A percentile compares a stretch with the other conserved stretches of the same genome.
phyloP scores from a whole-genome alignment of 352 stramenopile species.

The Pythium volutum region DNA sequence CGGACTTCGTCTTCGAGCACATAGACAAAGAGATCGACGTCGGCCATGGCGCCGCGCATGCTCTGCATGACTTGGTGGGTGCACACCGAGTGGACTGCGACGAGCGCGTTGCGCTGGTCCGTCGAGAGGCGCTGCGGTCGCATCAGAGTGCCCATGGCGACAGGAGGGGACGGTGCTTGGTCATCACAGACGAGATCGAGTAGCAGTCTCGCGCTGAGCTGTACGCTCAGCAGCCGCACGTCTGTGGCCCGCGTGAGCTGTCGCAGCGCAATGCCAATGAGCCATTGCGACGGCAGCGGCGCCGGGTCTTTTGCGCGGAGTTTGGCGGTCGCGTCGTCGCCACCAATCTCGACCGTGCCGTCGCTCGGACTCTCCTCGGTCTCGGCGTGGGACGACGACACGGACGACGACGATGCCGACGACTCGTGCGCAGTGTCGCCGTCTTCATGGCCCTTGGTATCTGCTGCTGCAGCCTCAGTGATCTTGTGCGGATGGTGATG shows the following conservation, averaged over 20 bases:
- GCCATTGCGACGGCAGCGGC: slow-evolving; percentile 32
- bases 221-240: slow-evolving; percentile 48
- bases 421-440: slow-evolving; percentile 3
- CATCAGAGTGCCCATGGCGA: not conserved
- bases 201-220: slow-evolving; percentile 50
- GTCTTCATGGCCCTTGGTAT: slow-evolving; percentile 6
- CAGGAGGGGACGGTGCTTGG: not conserved
- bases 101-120: slow-evolving; percentile 29
- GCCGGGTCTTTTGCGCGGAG: not conserved
- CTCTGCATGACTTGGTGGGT: slow-evolving; percentile 78
- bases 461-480: not conserved
- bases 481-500: not conserved
- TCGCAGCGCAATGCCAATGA: slow-evolving; percentile 44
- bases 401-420: slow-evolving; percentile 7
- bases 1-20: slow-evolving; percentile 70
- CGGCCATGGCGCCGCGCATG: slow-evolving; percentile 75
- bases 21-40: slow-evolving; percentile 81
- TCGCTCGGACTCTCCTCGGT: slow-evolving; percentile 18
- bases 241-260: slow-evolving; percentile 49
- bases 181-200: slow-evolving; percentile 54
- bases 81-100: slow-evolving; percentile 61
- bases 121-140: slow-evolving; percentile 4
- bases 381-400: slow-evolving; percentile 15
- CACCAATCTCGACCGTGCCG: slow-evolving; percentile 3
- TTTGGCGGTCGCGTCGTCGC: not conserved